Evolutionary conservation across 371 early-diverging fungal genomes (phyloP).

Genomic region (Parasitella parasitica): DNA sequence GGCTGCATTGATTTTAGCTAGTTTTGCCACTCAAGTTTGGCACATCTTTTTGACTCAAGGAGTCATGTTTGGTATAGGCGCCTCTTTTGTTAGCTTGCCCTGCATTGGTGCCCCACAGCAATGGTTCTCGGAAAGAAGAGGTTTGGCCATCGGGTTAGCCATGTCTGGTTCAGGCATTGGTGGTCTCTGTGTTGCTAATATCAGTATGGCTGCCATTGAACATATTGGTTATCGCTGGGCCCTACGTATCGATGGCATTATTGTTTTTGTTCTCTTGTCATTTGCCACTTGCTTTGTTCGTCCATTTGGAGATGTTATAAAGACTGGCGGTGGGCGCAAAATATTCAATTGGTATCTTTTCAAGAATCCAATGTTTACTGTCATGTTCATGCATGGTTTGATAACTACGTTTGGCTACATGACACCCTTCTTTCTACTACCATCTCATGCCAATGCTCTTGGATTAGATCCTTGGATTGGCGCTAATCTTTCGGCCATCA

Average conservation of each 20-base stretch:
- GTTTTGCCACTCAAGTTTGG: constrained; percentile 50
- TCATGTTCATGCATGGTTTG: constrained; percentile 32
- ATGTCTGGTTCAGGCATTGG: constrained; percentile 81
- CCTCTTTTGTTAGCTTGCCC: constrained; percentile 30
- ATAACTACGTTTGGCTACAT: constrained; percentile 37
- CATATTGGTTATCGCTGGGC: constrained; percentile 61
- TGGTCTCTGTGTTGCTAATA: constrained; percentile 68
- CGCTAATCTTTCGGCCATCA: constrained; percentile 37
- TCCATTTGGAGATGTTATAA: constrained; percentile 41
- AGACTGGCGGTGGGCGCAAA: constrained; percentile 47
- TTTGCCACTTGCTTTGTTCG: constrained; percentile 48
- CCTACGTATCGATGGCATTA: constrained; percentile 55
- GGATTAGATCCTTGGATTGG: constrained; percentile 25
- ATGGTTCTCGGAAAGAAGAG: constrained; percentile 72
- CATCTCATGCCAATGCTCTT: constrained; percentile 31
- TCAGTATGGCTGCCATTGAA: constrained; percentile 58
- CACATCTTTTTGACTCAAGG: constrained; percentile 36
- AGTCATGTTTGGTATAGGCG: constrained; percentile 49
- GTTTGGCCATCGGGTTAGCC: constrained; percentile 74
- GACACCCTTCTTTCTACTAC: constrained; percentile 33
- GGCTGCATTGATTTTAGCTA: constrained; percentile 60
- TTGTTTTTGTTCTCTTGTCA: constrained; percentile 47
- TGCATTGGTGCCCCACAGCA: constrained; percentile 64
- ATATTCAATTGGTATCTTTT: constrained; percentile 36
- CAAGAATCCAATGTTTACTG: constrained; percentile 29